Evolutionary conservation across 257 asterid species (phyloP).

Genomic region (Solanum piurae): DNA sequence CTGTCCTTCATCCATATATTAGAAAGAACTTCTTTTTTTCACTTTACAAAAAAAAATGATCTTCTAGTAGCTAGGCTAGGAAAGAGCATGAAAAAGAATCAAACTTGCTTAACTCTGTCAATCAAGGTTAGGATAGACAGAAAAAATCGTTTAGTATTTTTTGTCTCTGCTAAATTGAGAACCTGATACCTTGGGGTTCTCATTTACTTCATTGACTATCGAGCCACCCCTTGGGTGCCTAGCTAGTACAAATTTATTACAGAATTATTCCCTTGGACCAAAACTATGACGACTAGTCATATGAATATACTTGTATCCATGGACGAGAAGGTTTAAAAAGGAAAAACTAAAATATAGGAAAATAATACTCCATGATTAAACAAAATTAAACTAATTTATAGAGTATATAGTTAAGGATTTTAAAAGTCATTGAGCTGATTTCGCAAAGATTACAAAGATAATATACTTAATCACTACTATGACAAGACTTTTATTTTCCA

Average conservation of each 20-base stretch:
- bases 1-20: not conserved
- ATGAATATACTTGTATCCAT: not conserved
- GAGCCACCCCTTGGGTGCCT: too few relatives aligned
- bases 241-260: too few relatives aligned
- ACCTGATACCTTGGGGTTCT: too few relatives aligned
- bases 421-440: not conserved
- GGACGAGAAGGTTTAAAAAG: too few relatives aligned
- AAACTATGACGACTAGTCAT: not conserved
- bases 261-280: not conserved
- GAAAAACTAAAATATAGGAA: not conserved
- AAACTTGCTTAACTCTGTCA: not conserved
- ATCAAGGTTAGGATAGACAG: not conserved
- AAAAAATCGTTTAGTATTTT: not conserved
- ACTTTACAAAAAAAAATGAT: not conserved
- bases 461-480: not conserved
- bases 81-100: not conserved
- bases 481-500: not conserved
- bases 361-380: not conserved
- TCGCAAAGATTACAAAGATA: not conserved
- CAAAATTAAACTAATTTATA: not conserved
- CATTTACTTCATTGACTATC: too few relatives aligned
- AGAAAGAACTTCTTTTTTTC: not conserved
- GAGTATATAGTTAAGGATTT: not conserved
- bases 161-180: too few relatives aligned
- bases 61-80: not conserved